Base-by-base conservation (phyloP, 208 protist species). In the Trypanosoma cruzi region DNA sequence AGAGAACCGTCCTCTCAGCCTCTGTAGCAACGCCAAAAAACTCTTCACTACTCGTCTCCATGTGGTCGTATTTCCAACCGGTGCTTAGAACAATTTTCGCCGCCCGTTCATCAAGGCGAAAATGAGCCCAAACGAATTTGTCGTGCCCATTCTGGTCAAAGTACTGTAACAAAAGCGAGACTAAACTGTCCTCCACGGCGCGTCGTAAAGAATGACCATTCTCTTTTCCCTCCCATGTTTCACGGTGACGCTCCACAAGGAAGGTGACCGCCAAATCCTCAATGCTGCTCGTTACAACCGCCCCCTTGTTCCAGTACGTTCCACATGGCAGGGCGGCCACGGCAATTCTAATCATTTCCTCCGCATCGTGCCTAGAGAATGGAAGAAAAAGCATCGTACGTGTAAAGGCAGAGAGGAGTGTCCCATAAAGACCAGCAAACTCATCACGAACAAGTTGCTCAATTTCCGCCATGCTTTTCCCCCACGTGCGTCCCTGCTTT, bases 161-260 rank as follows among this genome's bases (percentile, higher is more conserved):
- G 58, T 86, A 84, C 40, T 66, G 57, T 20, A 89, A 53, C 6
- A 93, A 49, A 60, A 88, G 76, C 48, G 82, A 62, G 28, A 89
- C 49, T 29, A 93, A 72, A 58, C 81, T 83, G 55, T 89, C 84
- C 68, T 91, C 77, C 36, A 90, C 68, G 8, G 79, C 56, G 8
- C 83, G 77, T 22, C 79, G 77, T 56, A 93, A 61, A 1, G 87
- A 83, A 57, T 89, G 88, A 0, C 85, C 88, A 70, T 94, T 90
- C 56, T 91, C 88, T 13, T 68, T 79, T 0, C 80, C 82, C 53
- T 79, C 65, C 88, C 88, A 93, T 31, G 55, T 55, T n/a, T 66
- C 55, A 7, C 65, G 56, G 37, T 89, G 61, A 37, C 75, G 71
- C 48, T 86, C 73, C 24, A 91, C 83, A 28, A 92, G 56, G 49